Base-by-base conservation (phyloP, 2,329 filamentous ascomycete genomes). In the Scopulariopsis brevicaulis region DNA sequence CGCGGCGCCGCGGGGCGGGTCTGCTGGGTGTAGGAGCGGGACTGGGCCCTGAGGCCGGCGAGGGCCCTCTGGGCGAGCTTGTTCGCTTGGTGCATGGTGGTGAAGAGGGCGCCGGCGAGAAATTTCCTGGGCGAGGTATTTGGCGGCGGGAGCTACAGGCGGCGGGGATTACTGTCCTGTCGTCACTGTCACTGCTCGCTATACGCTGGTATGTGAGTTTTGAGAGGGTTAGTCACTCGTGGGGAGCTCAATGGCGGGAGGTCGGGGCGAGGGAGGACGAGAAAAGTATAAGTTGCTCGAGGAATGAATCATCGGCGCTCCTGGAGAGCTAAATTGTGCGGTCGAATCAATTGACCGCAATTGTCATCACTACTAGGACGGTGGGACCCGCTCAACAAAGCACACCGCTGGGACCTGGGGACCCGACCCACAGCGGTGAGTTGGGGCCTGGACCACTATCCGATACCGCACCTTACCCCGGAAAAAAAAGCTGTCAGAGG, bases 1-100 rank as follows among this genome's bases (percentile, higher is more conserved):
- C 94, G 87, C 54, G 90, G 88, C 35, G 65, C 35, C 4, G 40
- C 35, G 25, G 25, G 25, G 10, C 35, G 18, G 51, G 15, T 1
- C 25, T 28, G 8, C 18, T 48, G 24, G 51, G 35, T 22, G 28
- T 58, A 58, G 18, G 25, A 55, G 40, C 53, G 53, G 32, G 57
- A 28, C 18, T 54, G 57, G 15, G 51, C 43, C 40, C 37, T 55
- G 37, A 58, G 57, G 34, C 53, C 57, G 10, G 12, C 15, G n/a
- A 52, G 6, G 20, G 57, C 53, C 51, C 15, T 20, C 46, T 58
- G 37, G 53, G 57, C 53, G 52, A 58, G 43, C 34, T 46, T 53
- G 20, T 40, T 55, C 3, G 53, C 40, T 52, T 58, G 57, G 14
- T 53, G 35, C 56, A 58, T 58, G 32, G 40, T 46, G 28, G 28